Percentiles rank a stretch among this genome's conserved stretches.
phyloP scores from a whole-genome alignment of 352 stramenopile genomes.

The Phytophthora fragariae region DNA sequence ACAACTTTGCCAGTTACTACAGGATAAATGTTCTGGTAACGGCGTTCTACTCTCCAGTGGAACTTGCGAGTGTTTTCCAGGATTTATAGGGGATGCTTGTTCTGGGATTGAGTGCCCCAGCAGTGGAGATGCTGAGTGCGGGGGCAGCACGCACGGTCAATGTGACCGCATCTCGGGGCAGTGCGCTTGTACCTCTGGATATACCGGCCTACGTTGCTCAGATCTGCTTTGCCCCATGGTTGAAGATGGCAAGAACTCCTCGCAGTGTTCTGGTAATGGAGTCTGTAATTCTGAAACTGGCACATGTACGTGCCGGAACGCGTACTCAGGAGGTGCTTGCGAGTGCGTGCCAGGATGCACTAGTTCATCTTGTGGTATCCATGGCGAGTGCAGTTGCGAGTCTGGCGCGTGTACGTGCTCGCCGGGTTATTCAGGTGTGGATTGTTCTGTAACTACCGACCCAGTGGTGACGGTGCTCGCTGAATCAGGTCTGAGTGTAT shows the following conservation, averaged over 20 bases:
- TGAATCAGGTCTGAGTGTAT: constrained; percentile 31
- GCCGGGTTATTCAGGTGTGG: constrained; percentile 52
- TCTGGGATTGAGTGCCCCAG: constrained; percentile 58
- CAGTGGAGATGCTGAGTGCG: constrained; percentile 47
- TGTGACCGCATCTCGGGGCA: constrained; percentile 58
- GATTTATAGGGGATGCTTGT: constrained; percentile 62
- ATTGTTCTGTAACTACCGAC: constrained; percentile 33
- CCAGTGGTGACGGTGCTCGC: constrained; percentile 45
- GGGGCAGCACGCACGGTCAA: constrained; percentile 43
- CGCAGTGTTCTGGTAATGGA: constrained; percentile 76
- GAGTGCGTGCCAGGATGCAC: constrained; percentile 78
- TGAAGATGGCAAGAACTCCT: constrained; percentile 44
- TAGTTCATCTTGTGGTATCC: constrained; percentile 39
- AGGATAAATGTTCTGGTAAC: constrained; percentile 73
- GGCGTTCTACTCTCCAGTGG: constrained; percentile 63
- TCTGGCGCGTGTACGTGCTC: constrained; percentile 67
- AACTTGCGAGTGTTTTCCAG: constrained; percentile 63
- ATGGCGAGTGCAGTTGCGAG: constrained; percentile 68
- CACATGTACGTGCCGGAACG: constrained; percentile 55
- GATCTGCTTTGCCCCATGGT: constrained; percentile 61
- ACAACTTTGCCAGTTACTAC: constrained; percentile 67
- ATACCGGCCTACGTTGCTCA: constrained; percentile 66
- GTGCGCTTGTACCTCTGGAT: constrained; percentile 57
- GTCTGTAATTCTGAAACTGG: constrained; percentile 57
- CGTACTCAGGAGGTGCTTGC: constrained; percentile 71